phyloP scores from a whole-genome alignment of 2,329 filamentous ascomycete genomes.

The Amesomyces nigricolor region DNA sequence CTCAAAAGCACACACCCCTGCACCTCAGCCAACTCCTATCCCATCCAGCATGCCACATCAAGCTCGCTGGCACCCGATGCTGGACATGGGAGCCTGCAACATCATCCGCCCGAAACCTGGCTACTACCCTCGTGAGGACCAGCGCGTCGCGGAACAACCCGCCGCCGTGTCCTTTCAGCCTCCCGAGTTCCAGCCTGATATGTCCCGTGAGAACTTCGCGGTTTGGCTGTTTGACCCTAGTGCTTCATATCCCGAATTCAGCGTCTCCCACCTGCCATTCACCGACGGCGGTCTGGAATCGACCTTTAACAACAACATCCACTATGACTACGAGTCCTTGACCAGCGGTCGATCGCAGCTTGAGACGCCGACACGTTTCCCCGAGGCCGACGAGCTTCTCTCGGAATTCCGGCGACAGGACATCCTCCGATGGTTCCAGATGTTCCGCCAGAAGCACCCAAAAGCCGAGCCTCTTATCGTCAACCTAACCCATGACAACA shows the following conservation, averaged over 20 bases:
- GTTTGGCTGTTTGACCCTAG: slow-evolving; percentile 48
- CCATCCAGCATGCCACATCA: slow-evolving; percentile 27
- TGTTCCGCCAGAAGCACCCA: slow-evolving; percentile 41
- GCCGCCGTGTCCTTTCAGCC: slow-evolving; percentile 32
- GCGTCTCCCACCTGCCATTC: slow-evolving; percentile 41
- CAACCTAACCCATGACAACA: slow-evolving; percentile 36
- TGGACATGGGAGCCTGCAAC: slow-evolving; percentile 31
- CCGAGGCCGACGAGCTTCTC: slow-evolving; percentile 39
- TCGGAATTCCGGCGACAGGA: slow-evolving; percentile 42
- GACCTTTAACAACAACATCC: slow-evolving; percentile 46
- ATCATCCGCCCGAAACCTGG: slow-evolving; percentile 36
- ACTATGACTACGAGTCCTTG: slow-evolving; percentile 47
- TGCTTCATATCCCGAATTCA: slow-evolving; percentile 38
- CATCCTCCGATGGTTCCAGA: slow-evolving; percentile 39
- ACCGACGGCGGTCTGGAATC: slow-evolving; percentile 46
- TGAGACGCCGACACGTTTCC: slow-evolving; percentile 39
- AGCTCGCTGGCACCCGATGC: slow-evolving; percentile 31
- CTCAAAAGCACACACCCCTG: slow-evolving; percentile 30
- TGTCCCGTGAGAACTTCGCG: slow-evolving; percentile 42
- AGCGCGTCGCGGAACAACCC: slow-evolving; percentile 31
- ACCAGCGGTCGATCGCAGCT: slow-evolving; percentile 42
- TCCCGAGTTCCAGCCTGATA: slow-evolving; percentile 32
- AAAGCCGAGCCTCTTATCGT: slow-evolving; percentile 33
- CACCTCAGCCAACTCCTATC: slow-evolving; percentile 24
- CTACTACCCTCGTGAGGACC: slow-evolving; percentile 33